Base-by-base conservation (phyloP, 805 yeast species). In the Starmerella asiatica region DNA sequence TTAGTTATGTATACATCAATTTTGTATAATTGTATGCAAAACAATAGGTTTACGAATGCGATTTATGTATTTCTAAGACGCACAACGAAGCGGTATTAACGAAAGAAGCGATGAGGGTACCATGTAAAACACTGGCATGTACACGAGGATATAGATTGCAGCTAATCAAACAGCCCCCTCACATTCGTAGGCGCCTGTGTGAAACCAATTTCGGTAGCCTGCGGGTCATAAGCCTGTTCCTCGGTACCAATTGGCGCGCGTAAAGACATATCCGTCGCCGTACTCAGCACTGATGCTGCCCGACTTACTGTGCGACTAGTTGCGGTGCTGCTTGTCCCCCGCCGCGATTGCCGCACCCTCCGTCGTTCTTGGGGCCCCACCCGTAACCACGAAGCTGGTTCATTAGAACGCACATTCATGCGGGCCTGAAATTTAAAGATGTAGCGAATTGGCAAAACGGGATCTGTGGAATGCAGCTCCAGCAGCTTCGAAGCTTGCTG, bases 61-160 rank as follows among this genome's bases (percentile, higher is more conserved):
- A n/a, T n/a, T n/a, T n/a, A n/a, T n/a, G n/a, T n/a, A n/a, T n/a
- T n/a, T n/a, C n/a, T n/a, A n/a, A n/a, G n/a, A n/a, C n/a, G n/a
- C n/a, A n/a, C n/a, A n/a, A n/a, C n/a, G n/a, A n/a, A n/a, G n/a
- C n/a, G n/a, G n/a, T n/a, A n/a, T n/a, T n/a, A n/a, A n/a, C n/a
- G n/a, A n/a, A n/a, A n/a, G n/a, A n/a, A n/a, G n/a, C n/a, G n/a
- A n/a, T n/a, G n/a, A n/a, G n/a, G n/a, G n/a, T n/a, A n/a, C n/a
- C n/a, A n/a, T n/a, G n/a, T n/a, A n/a, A n/a, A 47, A 6, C 17
- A 3, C 5, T 7, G 16, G 65, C 45, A 47, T 35, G n/a, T 20
- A 9, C n/a, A 7, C 34, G 20, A 9, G n/a, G 5, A n/a, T 16
- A 17, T 12, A 14, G 12, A 8, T 15, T 16, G 16, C 17, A n/a